Percentiles rank a stretch among this genome's conserved stretches.
phyloP scores from a whole-genome alignment of 129 eudicot genomes.

The Ambrosia artemisiifolia region DNA sequence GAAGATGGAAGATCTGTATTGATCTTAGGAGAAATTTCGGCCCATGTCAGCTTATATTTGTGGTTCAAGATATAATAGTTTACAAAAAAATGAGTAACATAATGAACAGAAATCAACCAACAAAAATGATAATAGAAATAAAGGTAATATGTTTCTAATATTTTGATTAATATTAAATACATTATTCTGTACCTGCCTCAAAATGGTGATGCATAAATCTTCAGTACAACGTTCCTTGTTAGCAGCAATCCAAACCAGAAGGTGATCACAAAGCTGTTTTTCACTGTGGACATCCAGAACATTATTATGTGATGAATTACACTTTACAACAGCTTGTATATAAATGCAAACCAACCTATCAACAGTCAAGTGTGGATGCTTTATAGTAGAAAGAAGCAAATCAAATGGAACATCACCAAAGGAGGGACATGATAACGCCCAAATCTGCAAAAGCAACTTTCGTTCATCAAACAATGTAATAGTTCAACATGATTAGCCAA shows the following conservation, averaged over 20 bases:
- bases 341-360: conserved; percentile 57
- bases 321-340: background rate
- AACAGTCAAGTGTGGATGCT: conserved; percentile 68
- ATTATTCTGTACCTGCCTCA: conserved; percentile 49
- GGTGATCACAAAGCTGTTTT: conserved; percentile 70
- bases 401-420: conserved; percentile 49
- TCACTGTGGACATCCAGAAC: conserved; percentile 47
- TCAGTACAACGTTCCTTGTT: conserved; percentile 31
- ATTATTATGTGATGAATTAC: conserved; percentile 11
- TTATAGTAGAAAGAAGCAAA: conserved; percentile 50
- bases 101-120: background rate
- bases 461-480: conserved; percentile 6
- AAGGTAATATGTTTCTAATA: background rate
- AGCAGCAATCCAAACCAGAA: conserved; percentile 66
- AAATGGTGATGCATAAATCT: conserved; percentile 31
- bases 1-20: conserved; percentile 12
- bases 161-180: background rate
- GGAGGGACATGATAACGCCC: conserved; percentile 53
- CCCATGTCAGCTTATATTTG: background rate
- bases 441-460: conserved; percentile 47
- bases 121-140: background rate
- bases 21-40: conserved; percentile 1
- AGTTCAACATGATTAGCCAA: conserved; percentile 8
- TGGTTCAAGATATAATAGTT: background rate
- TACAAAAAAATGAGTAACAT: background rate